Conservation (phyloP, 768 basidiomycete genomes). For the Suillus subalutaceus region DNA sequence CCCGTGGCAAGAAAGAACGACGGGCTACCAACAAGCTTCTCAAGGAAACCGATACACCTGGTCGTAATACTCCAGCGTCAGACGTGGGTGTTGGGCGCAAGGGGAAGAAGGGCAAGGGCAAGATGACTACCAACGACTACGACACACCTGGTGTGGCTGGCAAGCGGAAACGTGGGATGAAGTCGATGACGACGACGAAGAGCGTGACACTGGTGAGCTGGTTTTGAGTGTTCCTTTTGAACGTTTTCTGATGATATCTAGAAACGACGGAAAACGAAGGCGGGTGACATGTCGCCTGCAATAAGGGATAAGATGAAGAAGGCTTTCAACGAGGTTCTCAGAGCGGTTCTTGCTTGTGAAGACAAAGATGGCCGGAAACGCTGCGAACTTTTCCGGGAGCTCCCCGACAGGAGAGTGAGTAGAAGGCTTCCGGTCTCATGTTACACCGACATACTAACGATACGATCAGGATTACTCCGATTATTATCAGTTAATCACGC, state of each 20-base stretch:
- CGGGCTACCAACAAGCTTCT: slow-evolving; percentile 61
- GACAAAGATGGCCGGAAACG: slow-evolving; percentile 77
- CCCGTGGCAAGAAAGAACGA: slow-evolving; percentile 66
- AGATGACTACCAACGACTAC: slow-evolving; percentile 47
- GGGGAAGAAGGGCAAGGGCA: slow-evolving; percentile 62
- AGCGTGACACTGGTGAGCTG: slow-evolving; percentile 65
- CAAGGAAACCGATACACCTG: slow-evolving; percentile 61
- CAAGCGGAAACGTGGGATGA: slow-evolving; percentile 77
- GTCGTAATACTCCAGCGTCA: slow-evolving; percentile 64
- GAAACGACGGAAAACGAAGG: slow-evolving; percentile 87
- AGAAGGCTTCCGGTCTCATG: background rate
- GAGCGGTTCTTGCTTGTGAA: slow-evolving; percentile 72
- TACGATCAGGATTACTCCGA: slow-evolving; percentile 79
- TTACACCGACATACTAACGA: slow-evolving; percentile 18
- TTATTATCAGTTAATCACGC: slow-evolving; percentile 86
- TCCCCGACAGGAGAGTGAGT: slow-evolving; percentile 77
- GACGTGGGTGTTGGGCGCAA: slow-evolving; percentile 61
- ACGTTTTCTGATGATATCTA: slow-evolving; percentile 29
- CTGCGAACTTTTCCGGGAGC: slow-evolving; percentile 84
- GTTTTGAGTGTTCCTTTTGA: background rate
- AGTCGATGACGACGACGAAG: slow-evolving; percentile 83
- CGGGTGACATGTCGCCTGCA: slow-evolving; percentile 56
- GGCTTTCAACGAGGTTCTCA: slow-evolving; percentile 74
- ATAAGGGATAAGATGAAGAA: slow-evolving; percentile 82
- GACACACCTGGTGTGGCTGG: slow-evolving; percentile 45